Percentiles rank a stretch among this genome's conserved stretches.
Conservation (phyloP, 1,139 yeast genomes). For the Blastobotrys serpentis region DNA sequence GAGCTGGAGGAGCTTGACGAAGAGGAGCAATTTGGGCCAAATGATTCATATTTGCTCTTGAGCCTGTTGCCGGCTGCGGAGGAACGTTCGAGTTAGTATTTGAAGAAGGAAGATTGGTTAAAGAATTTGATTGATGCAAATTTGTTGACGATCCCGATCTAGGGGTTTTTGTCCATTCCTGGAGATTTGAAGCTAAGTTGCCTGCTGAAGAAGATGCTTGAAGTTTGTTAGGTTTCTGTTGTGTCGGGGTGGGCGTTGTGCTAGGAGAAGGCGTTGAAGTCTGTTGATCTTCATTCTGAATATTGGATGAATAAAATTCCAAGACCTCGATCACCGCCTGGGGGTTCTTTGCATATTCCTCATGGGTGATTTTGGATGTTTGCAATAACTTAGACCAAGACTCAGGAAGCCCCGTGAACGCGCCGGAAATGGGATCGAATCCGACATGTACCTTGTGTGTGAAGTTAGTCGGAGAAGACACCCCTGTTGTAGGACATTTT, state of each 20-base stretch:
- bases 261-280: no score
- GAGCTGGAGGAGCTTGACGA: conserved; percentile 33
- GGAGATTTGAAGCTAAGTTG: conserved; percentile 27
- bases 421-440: conserved; percentile 46
- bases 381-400: conserved; percentile 45
- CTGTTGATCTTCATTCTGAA: conserved; percentile 16
- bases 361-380: conserved; percentile 46
- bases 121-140: conserved; percentile 15
- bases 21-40: conserved; percentile 33
- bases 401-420: conserved; percentile 47
- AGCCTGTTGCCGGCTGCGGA: conserved; percentile 10
- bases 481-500: conserved; percentile 79
- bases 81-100: conserved; percentile 2
- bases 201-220: conserved; percentile 16
- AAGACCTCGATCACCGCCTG: conserved; percentile 76
- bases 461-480: conserved; percentile 48
- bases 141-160: conserved; percentile 22
- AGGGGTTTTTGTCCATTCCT: conserved; percentile 36
- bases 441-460: conserved; percentile 49
- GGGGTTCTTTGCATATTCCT: conserved; percentile 47
- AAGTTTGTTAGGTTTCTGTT: conserved; percentile 2
- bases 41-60: conserved; percentile 28
- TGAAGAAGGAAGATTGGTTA: conserved; percentile 10
- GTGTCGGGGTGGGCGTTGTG: conserved; percentile 1
- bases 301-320: conserved; percentile 58